Evolutionary conservation across 305 asterid genomes (phyloP), one percentile per base, ranked within the genome.

Genomic region (Withania somnifera): DNA sequence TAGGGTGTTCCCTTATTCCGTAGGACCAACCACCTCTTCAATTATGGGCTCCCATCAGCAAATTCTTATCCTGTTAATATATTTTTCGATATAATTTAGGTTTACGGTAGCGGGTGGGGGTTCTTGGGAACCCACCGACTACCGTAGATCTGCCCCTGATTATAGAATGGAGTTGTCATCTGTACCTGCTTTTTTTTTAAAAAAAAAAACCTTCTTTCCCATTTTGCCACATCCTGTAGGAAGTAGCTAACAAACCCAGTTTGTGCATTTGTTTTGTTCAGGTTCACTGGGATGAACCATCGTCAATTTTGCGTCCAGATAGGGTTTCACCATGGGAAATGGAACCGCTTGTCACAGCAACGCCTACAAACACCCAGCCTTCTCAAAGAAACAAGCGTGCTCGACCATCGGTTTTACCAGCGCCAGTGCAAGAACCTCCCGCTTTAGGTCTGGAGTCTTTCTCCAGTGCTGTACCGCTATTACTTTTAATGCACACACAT

Each of bases 221-320:
- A 10, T 51, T 75, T 51, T 50, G 63, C 80, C 42, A 75, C 80
- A 28, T 51, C 63, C n/a, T 2, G 22, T 75, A 17, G 47, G 28
- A n/a, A 50, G 10, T 75, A 5, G 45, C 61, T 75, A 9, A 75
- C 14, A 51, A 73, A 51, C 58, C 45, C 30, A 0, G 47, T 0
- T 75, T 51, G 28, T 75, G 58, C 40, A 24, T 83, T 81, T 19
- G 75, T 64, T 13, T 22, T 58, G 45, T 88, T 81, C 95, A 94
- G 97, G 97, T 93, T 82, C 98, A 91, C 78, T 94, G 97, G 98
- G 98, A 94, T 86, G 97, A 93, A 82, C 96, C 95, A 40, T 92
- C 99, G 26, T 83, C 95, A 56, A 90, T 91, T 45, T 45, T 88
- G 84, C 98, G 98, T 24, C 98, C 98, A 2, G 95, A 91, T 79